Evolutionary conservation across 805 yeast species (phyloP).

Genomic region (Teunomyces lycoperdinae): DNA sequence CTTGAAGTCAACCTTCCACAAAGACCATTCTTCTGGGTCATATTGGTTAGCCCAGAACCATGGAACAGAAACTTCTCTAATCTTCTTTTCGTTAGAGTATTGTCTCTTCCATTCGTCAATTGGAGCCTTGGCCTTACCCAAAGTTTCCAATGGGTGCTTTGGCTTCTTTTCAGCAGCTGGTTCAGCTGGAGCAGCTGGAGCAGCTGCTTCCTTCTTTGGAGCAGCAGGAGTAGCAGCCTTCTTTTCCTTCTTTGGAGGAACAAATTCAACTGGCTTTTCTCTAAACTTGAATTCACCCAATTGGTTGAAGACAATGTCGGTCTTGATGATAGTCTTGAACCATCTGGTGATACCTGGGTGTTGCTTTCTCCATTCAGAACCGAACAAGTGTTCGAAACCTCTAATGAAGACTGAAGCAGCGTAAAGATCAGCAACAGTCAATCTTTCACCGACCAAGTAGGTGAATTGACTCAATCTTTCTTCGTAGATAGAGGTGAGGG

Average conservation of each 20-base stretch:
- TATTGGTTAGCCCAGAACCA: slow-evolving; percentile 95
- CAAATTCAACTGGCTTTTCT: slow-evolving; percentile 61
- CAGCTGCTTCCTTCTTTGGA: slow-evolving; percentile 36
- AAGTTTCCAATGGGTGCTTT: slow-evolving; percentile 85
- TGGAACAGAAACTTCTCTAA: slow-evolving; percentile 84
- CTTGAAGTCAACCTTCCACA: slow-evolving; percentile 94
- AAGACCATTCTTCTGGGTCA: slow-evolving; percentile 90
- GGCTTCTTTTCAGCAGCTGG: slow-evolving; percentile 68
- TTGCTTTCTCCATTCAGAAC: slow-evolving; percentile 58
- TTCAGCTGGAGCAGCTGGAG: slow-evolving; percentile 34
- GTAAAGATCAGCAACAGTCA: slow-evolving; percentile 45
- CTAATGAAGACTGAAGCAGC: slow-evolving; percentile 42
- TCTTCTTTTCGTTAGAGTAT: slow-evolving; percentile 95
- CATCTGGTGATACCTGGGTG: slow-evolving; percentile 69
- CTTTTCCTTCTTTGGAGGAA: slow-evolving; percentile 75
- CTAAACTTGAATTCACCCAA: slow-evolving; percentile 50
- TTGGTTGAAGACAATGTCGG: slow-evolving; percentile 39
- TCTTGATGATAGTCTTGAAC: slow-evolving; percentile 54
- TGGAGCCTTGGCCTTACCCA: slow-evolving; percentile 68
- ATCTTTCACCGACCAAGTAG: slow-evolving; percentile 47
- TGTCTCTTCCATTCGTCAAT: slow-evolving; percentile 94
- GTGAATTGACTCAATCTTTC: slow-evolving; percentile 40
- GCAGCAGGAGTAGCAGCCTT: slow-evolving; percentile 43
- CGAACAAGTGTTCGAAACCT: slow-evolving; percentile 59
- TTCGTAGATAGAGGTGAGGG: slow-evolving; percentile 21